phyloP scores from a whole-genome alignment of 305 asterid species.

The Andrographis paniculata region DNA sequence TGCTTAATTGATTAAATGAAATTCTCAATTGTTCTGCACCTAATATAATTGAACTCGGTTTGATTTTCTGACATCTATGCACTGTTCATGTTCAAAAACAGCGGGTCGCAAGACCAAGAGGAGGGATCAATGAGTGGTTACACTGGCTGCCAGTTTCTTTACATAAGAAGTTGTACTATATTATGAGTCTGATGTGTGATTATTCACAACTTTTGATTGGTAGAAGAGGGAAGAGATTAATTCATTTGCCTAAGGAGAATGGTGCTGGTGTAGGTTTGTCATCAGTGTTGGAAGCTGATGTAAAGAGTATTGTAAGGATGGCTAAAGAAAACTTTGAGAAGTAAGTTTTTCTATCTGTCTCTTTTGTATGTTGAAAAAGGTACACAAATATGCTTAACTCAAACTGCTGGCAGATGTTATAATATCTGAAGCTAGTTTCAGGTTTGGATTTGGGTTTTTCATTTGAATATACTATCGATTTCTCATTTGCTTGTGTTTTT shows the following conservation, averaged over 20 bases:
- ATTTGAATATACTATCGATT: too few species aligned
- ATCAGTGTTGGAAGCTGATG: slow-evolving; percentile 85
- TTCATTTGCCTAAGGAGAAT: slow-evolving; percentile 36
- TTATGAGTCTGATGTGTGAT: slow-evolving; percentile 48
- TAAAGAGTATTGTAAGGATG: slow-evolving; percentile 64
- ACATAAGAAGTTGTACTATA: slow-evolving; percentile 66
- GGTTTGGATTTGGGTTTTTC: not conserved
- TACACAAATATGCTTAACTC: too few species aligned
- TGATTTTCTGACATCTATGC: slow-evolving; percentile 15
- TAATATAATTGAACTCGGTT: slow-evolving; percentile 13
- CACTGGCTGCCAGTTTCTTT: slow-evolving; percentile 94
- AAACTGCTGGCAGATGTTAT: not conserved
- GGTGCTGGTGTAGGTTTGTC: slow-evolving; percentile 58
- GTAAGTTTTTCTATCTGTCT: slow-evolving; percentile 32
- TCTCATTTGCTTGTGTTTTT: too few species aligned
- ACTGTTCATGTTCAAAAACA: slow-evolving; percentile 25
- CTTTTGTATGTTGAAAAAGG: not conserved
- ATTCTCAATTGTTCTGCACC: not conserved
- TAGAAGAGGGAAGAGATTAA: slow-evolving; percentile 36
- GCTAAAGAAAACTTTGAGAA: slow-evolving; percentile 77
- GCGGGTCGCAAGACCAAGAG: slow-evolving; percentile 92
- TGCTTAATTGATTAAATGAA: too few species aligned
- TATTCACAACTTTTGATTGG: slow-evolving; percentile 37
- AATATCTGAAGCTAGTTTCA: not conserved
- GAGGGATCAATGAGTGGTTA: slow-evolving; percentile 92